Evolutionary conservation across 768 basidiomycete genomes (phyloP), one percentile per base, ranked within the genome.

Genomic region (Termitomyces titanicus): DNA sequence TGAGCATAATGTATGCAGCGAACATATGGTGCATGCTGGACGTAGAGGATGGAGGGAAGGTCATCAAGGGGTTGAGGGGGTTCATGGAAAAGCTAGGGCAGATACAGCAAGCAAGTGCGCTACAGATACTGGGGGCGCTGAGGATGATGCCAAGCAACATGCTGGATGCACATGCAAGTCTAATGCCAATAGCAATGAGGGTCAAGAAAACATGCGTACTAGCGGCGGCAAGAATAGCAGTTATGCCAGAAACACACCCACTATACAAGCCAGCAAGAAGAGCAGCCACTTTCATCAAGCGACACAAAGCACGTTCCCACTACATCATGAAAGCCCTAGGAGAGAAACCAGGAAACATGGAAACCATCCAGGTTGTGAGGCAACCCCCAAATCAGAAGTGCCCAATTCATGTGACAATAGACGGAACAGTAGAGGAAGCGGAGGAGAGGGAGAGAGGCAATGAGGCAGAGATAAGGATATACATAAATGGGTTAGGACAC

Each of bases 11-110:
- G 0, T 66, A 67, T 31, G 56, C 57, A 12, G 57, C 57, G 4
- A 62, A 67, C 9, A 38, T 67, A 0, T 67, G 47, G 44, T 46
- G 31, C 47, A 50, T 5, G 3, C 22, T 34, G 24, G 22, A 31
- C 5, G 17, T 8, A 5, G 31, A 13, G 25, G n/a, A 27, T n/a
- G 39, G 27, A 27, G 49, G 49, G n/a, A 4, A 20, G n/a, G 9
- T 4, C 4, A 9, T 29, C 29, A 29, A 29, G 9, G 29, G 29
- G 29, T 29, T 9, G 9, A 29, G 29, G 29, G 22, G 34, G 1
- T 22, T 33, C 3, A 27, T 17, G 35, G 13, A 5, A 35, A 47
- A 47, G 18, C 12, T 47, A 8, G 31, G 7, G 20, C 10, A 29
- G 47, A n/a, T 47, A 5, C 44, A 46, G 27, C 5, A 24, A 9